phyloP scores from a whole-genome alignment of 345 rosid genomes.

The Syzygium jambos region DNA sequence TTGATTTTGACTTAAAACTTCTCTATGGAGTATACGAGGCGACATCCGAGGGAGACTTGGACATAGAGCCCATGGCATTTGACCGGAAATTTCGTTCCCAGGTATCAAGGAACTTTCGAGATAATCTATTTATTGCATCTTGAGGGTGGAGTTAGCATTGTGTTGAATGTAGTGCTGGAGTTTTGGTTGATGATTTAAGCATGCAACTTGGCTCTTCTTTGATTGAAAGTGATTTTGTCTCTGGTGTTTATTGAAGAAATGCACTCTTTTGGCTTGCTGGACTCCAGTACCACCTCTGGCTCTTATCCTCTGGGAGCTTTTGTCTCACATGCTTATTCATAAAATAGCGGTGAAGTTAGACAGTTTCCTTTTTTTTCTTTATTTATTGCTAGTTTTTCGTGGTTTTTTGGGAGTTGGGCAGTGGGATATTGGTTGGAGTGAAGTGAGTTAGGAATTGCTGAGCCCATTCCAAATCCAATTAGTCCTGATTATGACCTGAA shows the following conservation, averaged over 20 bases:
- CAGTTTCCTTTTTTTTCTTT: background rate
- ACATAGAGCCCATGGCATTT: slow-evolving; percentile 22
- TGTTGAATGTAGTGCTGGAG: background rate
- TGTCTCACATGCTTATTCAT: background rate
- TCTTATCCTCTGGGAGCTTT: background rate
- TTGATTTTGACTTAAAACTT: slow-evolving; percentile 22
- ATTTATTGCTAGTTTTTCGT: background rate
- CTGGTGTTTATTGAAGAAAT: background rate
- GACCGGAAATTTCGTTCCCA: slow-evolving; percentile 18
- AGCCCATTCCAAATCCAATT: background rate
- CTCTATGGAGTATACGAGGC: slow-evolving; percentile 25
- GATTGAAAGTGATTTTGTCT: background rate
- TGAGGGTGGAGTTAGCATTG: background rate
- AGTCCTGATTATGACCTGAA: background rate
- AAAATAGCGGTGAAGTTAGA: background rate
- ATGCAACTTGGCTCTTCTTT: background rate
- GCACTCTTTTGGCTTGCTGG: background rate
- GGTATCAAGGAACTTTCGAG: slow-evolving; percentile 2
- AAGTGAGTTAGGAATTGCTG: background rate
- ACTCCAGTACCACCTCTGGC: background rate
- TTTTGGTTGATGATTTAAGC: background rate
- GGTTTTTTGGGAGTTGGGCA: background rate
- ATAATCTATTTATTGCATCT: background rate
- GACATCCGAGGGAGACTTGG: slow-evolving; percentile 17
- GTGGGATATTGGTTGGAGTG: background rate